A percentile compares a stretch with the other conserved stretches of the same genome.
Conservation (phyloP, 2,329 filamentous ascomycete genomes). For the Colletotrichum spaethianum region DNA sequence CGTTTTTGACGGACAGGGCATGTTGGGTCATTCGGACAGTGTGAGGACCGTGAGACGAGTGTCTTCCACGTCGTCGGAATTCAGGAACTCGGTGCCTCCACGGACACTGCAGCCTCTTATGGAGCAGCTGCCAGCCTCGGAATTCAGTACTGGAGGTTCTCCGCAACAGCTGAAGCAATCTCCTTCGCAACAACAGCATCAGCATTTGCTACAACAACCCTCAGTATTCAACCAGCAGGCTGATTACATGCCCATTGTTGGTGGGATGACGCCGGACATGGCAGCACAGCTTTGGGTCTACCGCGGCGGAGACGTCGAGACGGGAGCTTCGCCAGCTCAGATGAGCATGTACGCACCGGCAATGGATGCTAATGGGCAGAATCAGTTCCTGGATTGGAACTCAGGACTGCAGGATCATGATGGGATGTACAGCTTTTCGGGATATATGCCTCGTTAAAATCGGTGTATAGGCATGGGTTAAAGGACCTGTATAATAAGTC, state of each 20-base stretch:
- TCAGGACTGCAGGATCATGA: slow-evolving; percentile 23
- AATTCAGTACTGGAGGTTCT: neutral
- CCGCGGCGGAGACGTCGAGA: neutral
- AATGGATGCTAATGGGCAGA: slow-evolving; percentile 1
- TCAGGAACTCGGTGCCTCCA: slow-evolving; percentile 19
- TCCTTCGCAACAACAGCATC: slow-evolving; percentile 18
- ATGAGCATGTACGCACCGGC: slow-evolving; percentile 20
- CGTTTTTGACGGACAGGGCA: slow-evolving; percentile 16
- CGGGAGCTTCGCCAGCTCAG: slow-evolving; percentile 7
- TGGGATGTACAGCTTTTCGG: slow-evolving; percentile 33
- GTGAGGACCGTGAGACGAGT: slow-evolving; percentile 47
- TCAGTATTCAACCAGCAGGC: slow-evolving; percentile 3
- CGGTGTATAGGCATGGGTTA: neutral
- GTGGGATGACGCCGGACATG: slow-evolving; percentile 33
- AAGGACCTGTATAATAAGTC: neutral
- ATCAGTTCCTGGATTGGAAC: slow-evolving; percentile 23
- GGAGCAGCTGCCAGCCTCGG: slow-evolving; percentile 30
- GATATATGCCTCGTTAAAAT: slow-evolving; percentile 28
- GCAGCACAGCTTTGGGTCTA: slow-evolving; percentile 35
- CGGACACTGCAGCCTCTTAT: slow-evolving; percentile 38
- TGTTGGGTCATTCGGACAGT: slow-evolving; percentile 49
- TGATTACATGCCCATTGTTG: slow-evolving; percentile 7
- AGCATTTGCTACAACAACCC: slow-evolving; percentile 13
- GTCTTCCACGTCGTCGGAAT: slow-evolving; percentile 38
- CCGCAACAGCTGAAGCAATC: slow-evolving; percentile 7